Base-by-base conservation (phyloP, 2,329 filamentous ascomycete species). In the Curvularia verruculosa region DNA sequence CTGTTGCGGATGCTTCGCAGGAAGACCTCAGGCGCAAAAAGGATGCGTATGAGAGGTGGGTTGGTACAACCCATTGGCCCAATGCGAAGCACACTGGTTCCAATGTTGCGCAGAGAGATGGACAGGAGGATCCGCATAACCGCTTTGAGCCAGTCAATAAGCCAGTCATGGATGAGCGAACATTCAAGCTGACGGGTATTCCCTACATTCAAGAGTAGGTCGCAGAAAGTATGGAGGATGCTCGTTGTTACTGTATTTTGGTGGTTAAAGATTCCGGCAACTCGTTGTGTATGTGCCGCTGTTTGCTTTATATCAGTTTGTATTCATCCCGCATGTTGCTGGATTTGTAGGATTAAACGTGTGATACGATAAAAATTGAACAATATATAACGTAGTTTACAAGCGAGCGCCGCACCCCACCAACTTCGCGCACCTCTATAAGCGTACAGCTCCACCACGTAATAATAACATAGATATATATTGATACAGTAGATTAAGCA, bases 101-200 rank as follows among this genome's bases (percentile, higher is more conserved):
- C 19, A 74, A 74, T 36, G 50, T 69, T 12, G 71, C 73, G 9
- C 69, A 73, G 58, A 65, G 72, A 47, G 64, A 72, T 53, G 72
- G 68, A 3, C 58, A 64, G 48, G 65, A 68, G 3, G 69, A 74
- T 49, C 66, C 69, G 12, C 65, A 78, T 57, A 77, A 78, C 34
- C 69, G 77, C 15, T 66, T 71, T 12, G 66, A 71, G 60, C 79
- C 80, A 0, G 60, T 78, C 1, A 75, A 78, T 44, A 77, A 79
- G 56, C 75, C 78, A 0, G 54, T 69, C 21, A 60, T 82, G 29
- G 68, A 68, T 54, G 79, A 81, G 69, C 60, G 78, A 23, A 77
- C 75, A 1, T 81, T 77, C 63, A 80, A 76, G 62, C 62, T 83
- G 50, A 83, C 80, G 1, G 81, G 81, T 2, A 81, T 83, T 58